A percentile compares a stretch with the other conserved stretches of the same genome.
These are phyloP conservation scores for Pseudophaeomoniella oleicola DNA, from an alignment of 2,329 filamentous ascomycete species.

Conservation along the genomic window DNA sequence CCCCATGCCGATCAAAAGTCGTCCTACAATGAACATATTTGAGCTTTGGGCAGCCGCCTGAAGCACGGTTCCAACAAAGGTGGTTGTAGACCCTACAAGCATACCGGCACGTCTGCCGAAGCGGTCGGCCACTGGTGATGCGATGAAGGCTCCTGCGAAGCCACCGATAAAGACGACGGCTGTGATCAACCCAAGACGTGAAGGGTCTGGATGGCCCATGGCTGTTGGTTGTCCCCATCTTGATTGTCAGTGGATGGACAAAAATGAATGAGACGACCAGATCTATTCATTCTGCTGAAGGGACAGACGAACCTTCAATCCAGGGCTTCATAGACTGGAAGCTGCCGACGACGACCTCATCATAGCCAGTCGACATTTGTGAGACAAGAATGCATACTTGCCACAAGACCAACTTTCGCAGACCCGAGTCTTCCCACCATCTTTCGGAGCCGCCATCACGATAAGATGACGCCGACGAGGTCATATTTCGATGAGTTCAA, in stretches of 20 bases:
- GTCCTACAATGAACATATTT: not conserved
- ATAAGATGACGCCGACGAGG: no score
- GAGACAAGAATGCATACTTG: no score
- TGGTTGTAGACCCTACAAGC: not conserved
- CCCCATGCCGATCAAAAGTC: not conserved
- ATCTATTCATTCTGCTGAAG: no score
- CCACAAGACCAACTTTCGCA: no score
- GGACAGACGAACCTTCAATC: no score
- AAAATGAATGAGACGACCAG: conserved; percentile 42
- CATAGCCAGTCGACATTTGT: no score
- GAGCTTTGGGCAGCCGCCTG: not conserved
- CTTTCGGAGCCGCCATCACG: no score
- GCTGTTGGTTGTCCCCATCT: conserved; percentile 34
- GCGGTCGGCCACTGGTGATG: not conserved
- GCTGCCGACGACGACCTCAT: no score
- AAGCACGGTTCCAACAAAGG: not conserved
- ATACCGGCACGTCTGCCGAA: not conserved
- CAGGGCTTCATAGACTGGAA: no score
- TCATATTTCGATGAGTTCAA: no score
- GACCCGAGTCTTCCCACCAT: no score
- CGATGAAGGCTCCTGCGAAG: conserved; percentile 4
- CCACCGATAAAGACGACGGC: conserved; percentile 40
- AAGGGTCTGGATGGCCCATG: no score
- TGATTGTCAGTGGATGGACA: conserved; percentile 44
- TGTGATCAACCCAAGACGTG: conserved; percentile 41